These are phyloP conservation scores for Diaporthe vaccinii DNA, from an alignment of 2,329 filamentous ascomycete species.

Conservation along the genomic window DNA sequence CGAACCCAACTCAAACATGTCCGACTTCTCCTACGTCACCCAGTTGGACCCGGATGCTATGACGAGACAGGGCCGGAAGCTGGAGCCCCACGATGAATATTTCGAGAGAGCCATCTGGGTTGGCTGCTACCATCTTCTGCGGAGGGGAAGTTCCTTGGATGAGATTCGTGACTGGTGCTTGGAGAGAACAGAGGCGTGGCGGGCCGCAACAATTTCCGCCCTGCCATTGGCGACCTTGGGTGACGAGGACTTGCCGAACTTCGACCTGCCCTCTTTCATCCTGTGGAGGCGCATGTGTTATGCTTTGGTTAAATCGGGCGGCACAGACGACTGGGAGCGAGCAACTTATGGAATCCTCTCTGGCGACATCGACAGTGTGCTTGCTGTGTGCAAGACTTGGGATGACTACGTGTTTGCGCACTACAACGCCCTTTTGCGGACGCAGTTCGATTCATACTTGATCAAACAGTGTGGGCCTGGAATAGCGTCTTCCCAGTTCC, in stretches of 20 bases:
- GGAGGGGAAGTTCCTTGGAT: constrained; percentile 81
- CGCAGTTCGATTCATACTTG: constrained; percentile 82
- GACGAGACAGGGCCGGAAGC: constrained; percentile 80
- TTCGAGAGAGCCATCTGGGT: constrained; percentile 94
- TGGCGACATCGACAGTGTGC: constrained; percentile 84
- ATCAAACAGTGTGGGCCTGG: constrained; percentile 67
- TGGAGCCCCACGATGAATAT: constrained; percentile 87
- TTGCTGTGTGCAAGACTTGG: constrained; percentile 82
- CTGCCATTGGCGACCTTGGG: constrained; percentile 70
- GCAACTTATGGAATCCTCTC: constrained; percentile 93
- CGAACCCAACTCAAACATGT: constrained; percentile 72
- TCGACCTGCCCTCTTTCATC: constrained; percentile 62
- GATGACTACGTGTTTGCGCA: constrained; percentile 90
- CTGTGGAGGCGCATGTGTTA: constrained; percentile 86
- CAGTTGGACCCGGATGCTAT: constrained; percentile 93
- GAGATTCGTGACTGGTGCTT: constrained; percentile 89
- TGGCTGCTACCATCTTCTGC: constrained; percentile 92
- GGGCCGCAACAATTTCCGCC: constrained; percentile 85
- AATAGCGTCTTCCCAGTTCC: constrained; percentile 66
- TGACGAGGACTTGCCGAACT: constrained; percentile 56
- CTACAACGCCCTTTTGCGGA: constrained; percentile 87
- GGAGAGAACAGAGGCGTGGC: constrained; percentile 89
- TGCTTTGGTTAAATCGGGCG: constrained; percentile 76
- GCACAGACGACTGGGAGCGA: constrained; percentile 82
- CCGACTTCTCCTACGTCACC: constrained; percentile 76